These are phyloP conservation scores for Xylaria bambusicola DNA, from an alignment of 495 filamentous ascomycete genomes.

Conservation along the genomic window DNA sequence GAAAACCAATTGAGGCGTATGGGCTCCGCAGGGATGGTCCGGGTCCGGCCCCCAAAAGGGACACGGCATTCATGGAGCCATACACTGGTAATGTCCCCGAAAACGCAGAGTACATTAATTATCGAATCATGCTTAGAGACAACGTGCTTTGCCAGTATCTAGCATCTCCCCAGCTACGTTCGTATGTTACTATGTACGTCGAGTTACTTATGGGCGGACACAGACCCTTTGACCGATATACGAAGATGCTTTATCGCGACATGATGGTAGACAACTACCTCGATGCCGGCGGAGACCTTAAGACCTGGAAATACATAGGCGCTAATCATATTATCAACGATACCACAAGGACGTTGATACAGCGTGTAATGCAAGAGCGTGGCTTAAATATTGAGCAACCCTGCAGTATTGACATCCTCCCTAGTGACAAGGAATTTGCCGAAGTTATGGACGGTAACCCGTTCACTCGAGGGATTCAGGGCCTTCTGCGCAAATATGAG, in stretches of 20 bases:
- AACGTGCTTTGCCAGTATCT: not conserved
- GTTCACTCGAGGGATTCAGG: slow-evolving; percentile 1
- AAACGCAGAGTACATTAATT: not conserved
- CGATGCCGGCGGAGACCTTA: slow-evolving; percentile 1
- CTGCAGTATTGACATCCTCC: not conserved
- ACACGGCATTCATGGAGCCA: not conserved
- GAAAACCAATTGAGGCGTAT: not conserved
- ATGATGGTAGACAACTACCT: slow-evolving; percentile 18
- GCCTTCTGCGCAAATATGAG: slow-evolving; percentile 1
- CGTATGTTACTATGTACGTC: not conserved
- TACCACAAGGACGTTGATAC: not conserved
- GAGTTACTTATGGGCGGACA: not conserved
- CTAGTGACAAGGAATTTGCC: not conserved
- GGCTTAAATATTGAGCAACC: too few relatives aligned
- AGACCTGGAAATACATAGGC: slow-evolving; percentile 1
- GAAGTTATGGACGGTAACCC: not conserved
- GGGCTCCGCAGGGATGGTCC: too few relatives aligned
- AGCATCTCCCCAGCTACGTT: not conserved
- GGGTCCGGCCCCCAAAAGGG: not conserved
- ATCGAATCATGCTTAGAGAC: not conserved
- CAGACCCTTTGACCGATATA: not conserved
- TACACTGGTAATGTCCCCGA: not conserved
- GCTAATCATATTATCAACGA: not conserved
- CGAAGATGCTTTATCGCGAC: not conserved
- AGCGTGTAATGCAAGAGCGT: too few relatives aligned